Evolutionary conservation across 2,329 filamentous ascomycete genomes (phyloP).

Genomic region (Exserohilum turcica): DNA sequence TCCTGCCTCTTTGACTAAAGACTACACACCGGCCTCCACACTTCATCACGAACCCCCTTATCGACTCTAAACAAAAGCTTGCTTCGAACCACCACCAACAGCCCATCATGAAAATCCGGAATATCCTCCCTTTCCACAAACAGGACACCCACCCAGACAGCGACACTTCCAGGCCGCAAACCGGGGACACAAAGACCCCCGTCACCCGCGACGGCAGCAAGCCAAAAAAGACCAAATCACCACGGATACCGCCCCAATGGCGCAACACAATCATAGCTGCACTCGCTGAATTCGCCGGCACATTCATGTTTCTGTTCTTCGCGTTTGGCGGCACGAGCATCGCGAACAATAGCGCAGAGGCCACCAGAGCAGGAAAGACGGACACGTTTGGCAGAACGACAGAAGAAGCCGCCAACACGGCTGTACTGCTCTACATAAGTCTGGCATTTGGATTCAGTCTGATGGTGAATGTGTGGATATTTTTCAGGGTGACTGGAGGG

Average conservation of each 20-base stretch:
- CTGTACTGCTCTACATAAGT: conserved; percentile 45
- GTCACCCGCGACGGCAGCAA: not conserved
- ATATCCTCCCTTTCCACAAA: too few relatives aligned
- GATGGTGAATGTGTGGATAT: conserved; percentile 50
- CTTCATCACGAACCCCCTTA: too few relatives aligned
- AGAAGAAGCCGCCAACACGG: conserved; percentile 41
- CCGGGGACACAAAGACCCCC: too few relatives aligned
- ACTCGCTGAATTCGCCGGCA: conserved; percentile 47
- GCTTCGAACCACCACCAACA: too few relatives aligned
- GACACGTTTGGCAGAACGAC: conserved; percentile 29
- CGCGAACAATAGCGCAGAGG: conserved; percentile 37
- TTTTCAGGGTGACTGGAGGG: conserved; percentile 47
- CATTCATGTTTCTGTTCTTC: conserved; percentile 51
- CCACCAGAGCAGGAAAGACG: not conserved
- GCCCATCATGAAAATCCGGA: too few relatives aligned
- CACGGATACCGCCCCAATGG: conserved; percentile 22
- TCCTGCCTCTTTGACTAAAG: too few relatives aligned
- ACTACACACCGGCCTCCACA: too few relatives aligned
- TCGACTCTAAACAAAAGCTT: too few relatives aligned
- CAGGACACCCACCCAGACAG: too few relatives aligned
- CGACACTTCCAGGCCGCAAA: too few relatives aligned
- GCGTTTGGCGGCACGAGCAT: conserved; percentile 48
- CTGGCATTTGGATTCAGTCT: conserved; percentile 47
- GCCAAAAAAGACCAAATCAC: not conserved
- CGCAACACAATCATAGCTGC: conserved; percentile 46